Conservation (phyloP, 176 grass and related monocot genomes). For the Thinopyrum elongatum region DNA sequence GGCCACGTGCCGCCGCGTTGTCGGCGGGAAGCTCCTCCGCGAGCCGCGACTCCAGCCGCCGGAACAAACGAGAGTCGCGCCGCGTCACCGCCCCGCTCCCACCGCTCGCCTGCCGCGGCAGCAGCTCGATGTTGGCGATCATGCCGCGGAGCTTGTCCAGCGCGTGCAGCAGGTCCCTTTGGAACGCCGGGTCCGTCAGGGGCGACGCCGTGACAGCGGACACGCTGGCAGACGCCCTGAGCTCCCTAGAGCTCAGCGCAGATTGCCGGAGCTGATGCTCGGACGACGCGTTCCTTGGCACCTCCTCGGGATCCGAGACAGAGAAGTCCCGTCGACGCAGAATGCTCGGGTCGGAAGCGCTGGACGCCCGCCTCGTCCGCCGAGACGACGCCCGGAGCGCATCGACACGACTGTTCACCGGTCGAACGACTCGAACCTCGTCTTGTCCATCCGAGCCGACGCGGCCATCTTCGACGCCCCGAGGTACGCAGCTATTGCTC, state of each 20-base stretch:
- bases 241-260: background rate
- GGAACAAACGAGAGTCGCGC: constrained; percentile 20
- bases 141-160: constrained; percentile 33
- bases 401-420: background rate
- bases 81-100: background rate
- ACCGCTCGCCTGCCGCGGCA: background rate
- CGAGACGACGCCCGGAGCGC: constrained; percentile 15
- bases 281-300: background rate
- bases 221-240: background rate
- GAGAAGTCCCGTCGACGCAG: background rate
- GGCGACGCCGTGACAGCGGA: background rate
- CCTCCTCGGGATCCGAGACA: background rate
- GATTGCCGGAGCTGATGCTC: background rate
- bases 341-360: constrained; percentile 11
- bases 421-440: background rate
- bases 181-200: constrained; percentile 20
- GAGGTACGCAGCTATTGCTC: background rate
- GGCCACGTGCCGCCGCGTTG: background rate
- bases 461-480: background rate
- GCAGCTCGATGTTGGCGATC: constrained; percentile 23
- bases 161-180: constrained; percentile 22
- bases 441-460: background rate
- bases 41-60: constrained; percentile 23
- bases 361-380: constrained; percentile 21
- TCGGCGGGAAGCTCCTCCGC: background rate